Conservation (phyloP, 768 basidiomycete genomes). For the Stropharia rugosoannulata region DNA sequence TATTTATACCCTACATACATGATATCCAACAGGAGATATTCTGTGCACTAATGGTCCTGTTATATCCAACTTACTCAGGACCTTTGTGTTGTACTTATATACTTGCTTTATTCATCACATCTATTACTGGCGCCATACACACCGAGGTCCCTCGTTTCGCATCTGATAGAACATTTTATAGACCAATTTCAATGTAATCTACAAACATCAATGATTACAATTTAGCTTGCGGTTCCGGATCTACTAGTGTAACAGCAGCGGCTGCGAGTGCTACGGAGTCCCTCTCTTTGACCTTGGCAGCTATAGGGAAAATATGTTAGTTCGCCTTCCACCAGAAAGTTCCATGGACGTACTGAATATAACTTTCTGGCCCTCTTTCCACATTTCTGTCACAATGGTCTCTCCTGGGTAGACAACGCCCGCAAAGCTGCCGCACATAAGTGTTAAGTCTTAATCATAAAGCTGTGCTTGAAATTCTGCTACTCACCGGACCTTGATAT, state of each 20-base stretch:
- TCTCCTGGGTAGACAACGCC: slow-evolving; percentile 95
- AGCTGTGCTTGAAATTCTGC: background rate
- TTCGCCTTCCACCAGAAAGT: background rate
- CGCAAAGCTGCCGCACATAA: slow-evolving; percentile 55
- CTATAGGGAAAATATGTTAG: slow-evolving; percentile 35
- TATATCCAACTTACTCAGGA: background rate
- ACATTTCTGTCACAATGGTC: slow-evolving; percentile 95
- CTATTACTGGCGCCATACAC: too few relatives aligned
- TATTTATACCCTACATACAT: slow-evolving; percentile 1
- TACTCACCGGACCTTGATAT: slow-evolving; percentile 91
- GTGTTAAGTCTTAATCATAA: background rate
- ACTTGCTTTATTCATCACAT: background rate
- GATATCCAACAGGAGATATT: too few relatives aligned
- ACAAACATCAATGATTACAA: slow-evolving; percentile 36
- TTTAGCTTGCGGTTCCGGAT: slow-evolving; percentile 54
- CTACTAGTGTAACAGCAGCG: slow-evolving; percentile 76
- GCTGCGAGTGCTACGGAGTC: slow-evolving; percentile 68
- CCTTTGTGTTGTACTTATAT: background rate
- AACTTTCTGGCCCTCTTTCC: slow-evolving; percentile 91
- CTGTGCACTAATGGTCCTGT: background rate
- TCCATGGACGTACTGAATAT: slow-evolving; percentile 75
- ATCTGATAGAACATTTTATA: background rate
- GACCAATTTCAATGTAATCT: background rate
- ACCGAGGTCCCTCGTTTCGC: background rate
- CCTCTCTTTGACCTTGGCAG: slow-evolving; percentile 86